A percentile compares a stretch with the other conserved stretches of the same genome.
Evolutionary conservation across 2,329 filamentous ascomycete genomes (phyloP).

Genomic region (Rhynchosporium agropyri): DNA sequence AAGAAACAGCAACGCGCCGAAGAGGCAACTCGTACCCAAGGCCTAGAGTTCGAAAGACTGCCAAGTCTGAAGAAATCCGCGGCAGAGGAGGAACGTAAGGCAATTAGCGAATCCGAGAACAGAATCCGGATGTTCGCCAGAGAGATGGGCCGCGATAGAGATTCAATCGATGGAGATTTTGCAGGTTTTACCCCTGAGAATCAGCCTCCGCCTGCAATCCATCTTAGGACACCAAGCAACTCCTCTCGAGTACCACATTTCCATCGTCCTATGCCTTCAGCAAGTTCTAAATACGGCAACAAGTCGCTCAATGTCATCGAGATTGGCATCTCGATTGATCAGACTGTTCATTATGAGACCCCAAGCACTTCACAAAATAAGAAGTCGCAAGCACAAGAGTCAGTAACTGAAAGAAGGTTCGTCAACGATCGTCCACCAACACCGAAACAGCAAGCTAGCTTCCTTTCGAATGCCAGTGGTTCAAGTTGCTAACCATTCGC

Average conservation of each 20-base stretch:
- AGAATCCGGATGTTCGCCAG: slow-evolving; percentile 26
- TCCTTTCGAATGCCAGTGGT: slow-evolving; percentile 18
- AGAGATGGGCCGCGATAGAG: slow-evolving; percentile 8
- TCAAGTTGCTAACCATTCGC: slow-evolving; percentile 17
- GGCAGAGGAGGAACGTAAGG: slow-evolving; percentile 21
- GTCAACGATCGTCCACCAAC: slow-evolving; percentile 18
- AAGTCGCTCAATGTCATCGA: slow-evolving; percentile 1
- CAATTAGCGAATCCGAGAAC: slow-evolving; percentile 21
- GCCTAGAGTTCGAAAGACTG: slow-evolving; percentile 28
- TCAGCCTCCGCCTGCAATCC: not conserved
- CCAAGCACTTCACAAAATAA: not conserved
- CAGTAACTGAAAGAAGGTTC: slow-evolving; percentile 21
- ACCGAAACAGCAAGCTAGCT: slow-evolving; percentile 15
- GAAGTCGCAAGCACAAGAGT: slow-evolving; percentile 3
- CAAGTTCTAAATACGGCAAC: not conserved
- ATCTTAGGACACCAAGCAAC: slow-evolving; percentile 4
- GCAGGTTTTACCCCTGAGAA: not conserved
- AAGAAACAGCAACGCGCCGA: slow-evolving; percentile 20
- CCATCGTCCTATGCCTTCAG: slow-evolving; percentile 15
- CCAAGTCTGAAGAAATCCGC: slow-evolving; percentile 23
- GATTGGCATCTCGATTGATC: slow-evolving; percentile 7
- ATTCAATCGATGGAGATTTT: not conserved
- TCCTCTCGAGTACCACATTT: slow-evolving; percentile 18
- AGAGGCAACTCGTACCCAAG: slow-evolving; percentile 17
- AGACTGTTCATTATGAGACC: slow-evolving; percentile 21